Evolutionary conservation across 139 green algal species (phyloP), one percentile per base, ranked within the genome.

Genomic region (Chlorokybus atmophyticus): DNA sequence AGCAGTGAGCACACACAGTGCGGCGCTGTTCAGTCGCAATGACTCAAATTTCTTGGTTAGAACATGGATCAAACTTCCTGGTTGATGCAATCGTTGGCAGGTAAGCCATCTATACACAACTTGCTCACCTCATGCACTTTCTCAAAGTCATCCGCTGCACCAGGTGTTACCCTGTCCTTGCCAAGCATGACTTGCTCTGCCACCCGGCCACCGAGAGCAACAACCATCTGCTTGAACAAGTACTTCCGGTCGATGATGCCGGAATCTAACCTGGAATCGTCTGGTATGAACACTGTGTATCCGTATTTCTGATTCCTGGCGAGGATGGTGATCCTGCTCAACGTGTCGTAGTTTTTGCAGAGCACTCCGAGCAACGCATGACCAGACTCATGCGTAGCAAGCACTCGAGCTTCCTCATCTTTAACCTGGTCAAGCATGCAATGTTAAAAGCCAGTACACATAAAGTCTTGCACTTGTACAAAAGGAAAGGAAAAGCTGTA

Each of bases 171-270:
- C 10, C 35, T 10, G 10, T 14, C 35, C 35, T 10, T 10, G 10
- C 35, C 35, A 10, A 44, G 35, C 35, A 44, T 44, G 35, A 44
- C 35, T 14, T 44, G 35, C 35, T 44, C 35, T 14, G 35, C 10
- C 35, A 44, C 35, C 10, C 35, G 35, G 35, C 35, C 35, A 14
- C 35, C 35, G 10, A 44, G 35, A 10, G 35, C 35, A 14, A 44
- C 35, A 10, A 44, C 35, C 35, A 44, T 44, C 35, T 44, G 35
- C 35, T 44, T 44, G 35, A 44, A 44, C 35, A 44, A 44, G 35
- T 44, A 44, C 35, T 44, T 44, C 10, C 35, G 35, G 35, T 44
- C 35, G 35, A 44, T 14, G 35, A 44, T 44, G 35, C 35, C 35
- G 35, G 10, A 21, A 14, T 44, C 35, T 14, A 44, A 14, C 10